Evolutionary conservation across 2,329 filamentous ascomycete genomes (phyloP), one percentile per base, ranked within the genome.

Genomic region (Cladosporium austrohemisphaericum): DNA sequence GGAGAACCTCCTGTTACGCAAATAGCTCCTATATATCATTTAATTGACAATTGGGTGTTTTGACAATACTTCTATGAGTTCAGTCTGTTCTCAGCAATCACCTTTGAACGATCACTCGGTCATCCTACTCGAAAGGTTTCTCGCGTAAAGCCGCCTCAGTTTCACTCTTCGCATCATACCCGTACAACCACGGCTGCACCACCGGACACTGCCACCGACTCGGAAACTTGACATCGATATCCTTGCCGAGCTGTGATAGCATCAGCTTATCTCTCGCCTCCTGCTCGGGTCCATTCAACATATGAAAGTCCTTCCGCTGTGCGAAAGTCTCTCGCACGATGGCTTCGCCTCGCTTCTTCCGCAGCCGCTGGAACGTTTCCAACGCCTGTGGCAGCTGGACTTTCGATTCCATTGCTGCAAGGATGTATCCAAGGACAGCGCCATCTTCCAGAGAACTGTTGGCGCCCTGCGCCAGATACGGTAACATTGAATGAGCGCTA

Each of bases 371-470:
- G 47, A 75, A 78, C 5, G 72, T 40, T 10, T 63, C 59, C n/a
- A 78, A 56, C 1, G 70, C 68, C 13, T 65, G 57, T 0, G 73
- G 68, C 3, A 68, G 55, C 32, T 71, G 66, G 0, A 57, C 57
- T 38, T 70, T 74, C 0, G 63, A 64, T 26, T 69, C 65, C 8
- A 84, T 20, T 2, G 74, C 69, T 0, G 76, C 75, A 0, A 87
- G 66, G 1, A 86, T 58, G 1, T 74, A 69, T 0, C 83, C 84
- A 0, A 87, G 66, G 0, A 84, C 81, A 0, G 83, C 81, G 0
- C 83, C 84, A 46, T 88, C 84, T 60, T 88, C 84, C 1, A 88
- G 71, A 0, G 79, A 78, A 0, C 77, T 82, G 59, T 85, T 85
- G 11, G 84, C 84, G 0, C 84, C 83, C 63, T 82, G 84, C 9